These are phyloP conservation scores for Vinca minor DNA, from an alignment of 257 asterid genomes.

Conservation along the genomic window DNA sequence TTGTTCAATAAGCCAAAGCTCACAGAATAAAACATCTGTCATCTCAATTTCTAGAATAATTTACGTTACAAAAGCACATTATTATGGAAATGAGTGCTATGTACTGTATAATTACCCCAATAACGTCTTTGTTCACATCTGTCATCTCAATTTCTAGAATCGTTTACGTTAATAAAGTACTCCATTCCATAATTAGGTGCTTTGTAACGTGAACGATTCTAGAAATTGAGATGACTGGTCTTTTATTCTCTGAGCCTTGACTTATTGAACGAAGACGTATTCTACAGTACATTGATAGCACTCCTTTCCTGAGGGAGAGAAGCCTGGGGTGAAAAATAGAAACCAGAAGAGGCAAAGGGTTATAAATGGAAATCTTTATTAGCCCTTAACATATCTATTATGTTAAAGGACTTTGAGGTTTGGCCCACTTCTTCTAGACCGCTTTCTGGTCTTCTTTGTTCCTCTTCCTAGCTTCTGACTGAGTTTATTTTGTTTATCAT, in stretches of 20 bases:
- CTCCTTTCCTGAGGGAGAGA: not conserved
- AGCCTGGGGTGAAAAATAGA: not conserved
- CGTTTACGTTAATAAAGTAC: too few relatives aligned
- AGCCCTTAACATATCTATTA: not conserved
- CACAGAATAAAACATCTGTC: not conserved
- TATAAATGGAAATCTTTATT: not conserved
- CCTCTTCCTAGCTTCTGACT: not conserved
- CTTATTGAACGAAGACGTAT: not conserved
- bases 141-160: not conserved
- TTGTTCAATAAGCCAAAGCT: not conserved
- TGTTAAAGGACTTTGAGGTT: not conserved
- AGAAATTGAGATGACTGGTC: not conserved
- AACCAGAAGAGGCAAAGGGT: not conserved
- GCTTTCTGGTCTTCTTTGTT: not conserved
- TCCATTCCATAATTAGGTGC: too few relatives aligned
- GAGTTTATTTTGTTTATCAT: constrained; percentile 9
- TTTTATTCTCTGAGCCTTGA: not conserved
- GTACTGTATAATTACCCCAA: too few relatives aligned
- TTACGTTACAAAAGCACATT: too few relatives aligned
- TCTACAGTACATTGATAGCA: not conserved
- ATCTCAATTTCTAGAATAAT: too few relatives aligned
- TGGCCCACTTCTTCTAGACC: too few relatives aligned
- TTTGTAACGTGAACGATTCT: not conserved
- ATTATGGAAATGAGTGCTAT: too few relatives aligned
- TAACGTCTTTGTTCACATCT: too few relatives aligned